A percentile compares a stretch with the other conserved stretches of the same genome.
These are phyloP conservation scores for Spathaspora hagerdaliae DNA, from an alignment of 805 yeast genomes.

Conservation along the genomic window DNA sequence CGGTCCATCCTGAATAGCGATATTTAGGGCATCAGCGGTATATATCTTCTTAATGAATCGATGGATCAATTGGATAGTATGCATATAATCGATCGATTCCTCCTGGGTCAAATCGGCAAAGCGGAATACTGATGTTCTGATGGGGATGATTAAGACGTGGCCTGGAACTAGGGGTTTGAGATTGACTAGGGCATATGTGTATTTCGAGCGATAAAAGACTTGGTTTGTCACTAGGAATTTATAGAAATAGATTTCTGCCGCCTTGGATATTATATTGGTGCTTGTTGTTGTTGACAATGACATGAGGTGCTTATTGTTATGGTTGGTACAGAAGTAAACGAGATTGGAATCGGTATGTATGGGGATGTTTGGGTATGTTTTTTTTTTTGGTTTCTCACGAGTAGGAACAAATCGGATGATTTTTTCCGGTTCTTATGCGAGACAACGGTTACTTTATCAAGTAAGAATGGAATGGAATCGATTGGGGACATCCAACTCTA, in stretches of 20 bases:
- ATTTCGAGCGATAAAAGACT: slow-evolving; percentile 54
- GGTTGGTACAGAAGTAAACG: no score
- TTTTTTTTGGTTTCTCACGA: not conserved
- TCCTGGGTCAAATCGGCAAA: slow-evolving; percentile 66
- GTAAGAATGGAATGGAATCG: no score
- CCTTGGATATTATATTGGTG: not conserved
- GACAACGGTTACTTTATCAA: no score
- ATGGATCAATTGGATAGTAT: slow-evolving; percentile 67
- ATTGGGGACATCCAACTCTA: no score
- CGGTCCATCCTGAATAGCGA: slow-evolving; percentile 95
- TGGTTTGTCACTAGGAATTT: slow-evolving; percentile 54
- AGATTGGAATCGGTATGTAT: no score
- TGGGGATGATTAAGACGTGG: slow-evolving; percentile 85
- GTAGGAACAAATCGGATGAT: not conserved
- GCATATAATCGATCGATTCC: slow-evolving; percentile 76
- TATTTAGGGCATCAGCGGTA: slow-evolving; percentile 78
- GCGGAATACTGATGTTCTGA: slow-evolving; percentile 55
- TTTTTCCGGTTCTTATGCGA: not conserved
- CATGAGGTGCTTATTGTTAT: no score
- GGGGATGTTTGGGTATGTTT: no score
- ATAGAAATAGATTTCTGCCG: slow-evolving; percentile 41
- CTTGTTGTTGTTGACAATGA: no score
- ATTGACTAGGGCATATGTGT: slow-evolving; percentile 84
- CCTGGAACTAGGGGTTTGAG: slow-evolving; percentile 92
- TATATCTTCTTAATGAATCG: slow-evolving; percentile 61